Evolutionary conservation across 208 protist species (phyloP), one percentile per base, ranked within the genome.

Genomic region (Naegleria gruberi): DNA sequence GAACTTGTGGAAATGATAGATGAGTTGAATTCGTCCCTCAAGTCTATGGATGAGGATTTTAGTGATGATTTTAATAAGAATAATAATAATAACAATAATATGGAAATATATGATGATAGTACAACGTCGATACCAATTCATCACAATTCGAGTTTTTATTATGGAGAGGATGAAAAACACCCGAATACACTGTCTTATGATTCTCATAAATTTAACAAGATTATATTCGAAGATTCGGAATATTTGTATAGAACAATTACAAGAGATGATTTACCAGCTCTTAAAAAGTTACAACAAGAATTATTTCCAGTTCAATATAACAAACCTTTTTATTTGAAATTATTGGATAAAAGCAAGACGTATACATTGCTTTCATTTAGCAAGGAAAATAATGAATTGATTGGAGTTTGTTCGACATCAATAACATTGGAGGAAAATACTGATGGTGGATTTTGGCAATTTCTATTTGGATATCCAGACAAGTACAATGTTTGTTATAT

Each of bases 261-360:
- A 1, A 6, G 26, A 34, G 43, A 47, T 41, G 82, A 87, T 87
- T 55, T 87, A 19, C 23, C 12, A 8, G 5, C 12, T 40, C 30
- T 87, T 15, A 23, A 51, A 17, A 15, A 55, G 30, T 40, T 87
- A 37, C 82, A 87, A 87, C 82, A 45, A 55, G 43, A 87, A 40
- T 40, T 87, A 12, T 87, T 87, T 51, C 82, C 82, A 34, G 82
- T 87, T 23, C 41, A 55, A 87, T 87, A 87, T 55, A 87, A 26
- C 8, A 55, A 87, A 55, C 23, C 8, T 41, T 87, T 87, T 87
- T 87, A 87, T 87, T 37, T 40, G 43, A 55, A 55, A 34, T 51
- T 87, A 40, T 41, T 87, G 6, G 82, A 55, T 23, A 87, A 34
- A 34, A 40, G 30, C 26, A 55, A 47, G 23, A 87, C 41, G 23